Base-by-base conservation (phyloP, 2,329 filamentous ascomycete genomes). In the Fusarium piperis region DNA sequence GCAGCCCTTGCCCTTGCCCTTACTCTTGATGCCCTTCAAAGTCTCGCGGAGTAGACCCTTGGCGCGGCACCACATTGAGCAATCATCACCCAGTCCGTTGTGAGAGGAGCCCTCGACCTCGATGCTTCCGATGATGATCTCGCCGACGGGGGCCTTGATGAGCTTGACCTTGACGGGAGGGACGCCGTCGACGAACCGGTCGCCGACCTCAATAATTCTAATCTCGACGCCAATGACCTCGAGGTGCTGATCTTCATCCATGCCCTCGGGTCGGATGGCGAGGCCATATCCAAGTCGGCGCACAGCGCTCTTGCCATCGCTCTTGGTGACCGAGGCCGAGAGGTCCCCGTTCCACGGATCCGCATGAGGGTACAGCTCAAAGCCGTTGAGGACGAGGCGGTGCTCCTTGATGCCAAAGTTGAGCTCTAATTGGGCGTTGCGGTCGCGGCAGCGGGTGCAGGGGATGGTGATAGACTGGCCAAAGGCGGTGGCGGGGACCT, bases 81-180 rank as follows among this genome's bases (percentile, higher is more conserved):
- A 87, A 13, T 78, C 48, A 20, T 62, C 64, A 15, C 46, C 36
- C 33, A 65, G 63, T 44, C 46, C 46, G 2, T 32, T 39, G 23
- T 61, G 35, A 16, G 58, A 56, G 20, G 77, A 69, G 12, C 81
- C 77, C 70, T 79, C 79, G 52, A 82, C 79, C 57, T 84, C 79
- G 41, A 89, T 80, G 44, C 81, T 81, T 46, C 82, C 84, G 70
- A 93, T 88, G 78, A 88, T 79, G 38, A 92, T 82, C 55, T 87
- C 85, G 60, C 85, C 86, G 16, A 80, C 80, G 5, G 85, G 83
- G 1, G 87, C 88, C 82, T 90, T 88, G 78, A 94, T 83, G 18
- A 93, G 82, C 73, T 87, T 88, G 51, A 93, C 82, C 51, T 87
- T 85, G 64, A 94, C 84, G 30, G 82, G 81, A 38, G 88, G 86